A percentile compares a stretch with the other conserved stretches of the same genome.
These are phyloP conservation scores for Cyclocybe aegerita DNA, from an alignment of 768 basidiomycete species.

Conservation along the genomic window DNA sequence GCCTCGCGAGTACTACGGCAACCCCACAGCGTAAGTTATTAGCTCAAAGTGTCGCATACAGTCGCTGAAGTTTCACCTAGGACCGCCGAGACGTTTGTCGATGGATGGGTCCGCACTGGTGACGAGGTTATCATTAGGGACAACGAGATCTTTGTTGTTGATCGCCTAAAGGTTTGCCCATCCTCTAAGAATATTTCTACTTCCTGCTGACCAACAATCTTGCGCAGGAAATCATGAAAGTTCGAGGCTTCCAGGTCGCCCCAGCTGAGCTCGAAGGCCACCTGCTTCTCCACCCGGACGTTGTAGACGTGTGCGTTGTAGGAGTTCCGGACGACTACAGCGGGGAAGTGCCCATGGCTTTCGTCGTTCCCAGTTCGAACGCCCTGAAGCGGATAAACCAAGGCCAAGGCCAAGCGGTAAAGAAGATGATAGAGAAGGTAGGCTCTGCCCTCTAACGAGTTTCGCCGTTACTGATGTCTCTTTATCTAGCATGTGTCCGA, in stretches of 20 bases:
- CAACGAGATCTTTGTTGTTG: constrained; percentile 66
- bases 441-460: neutral
- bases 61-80: constrained; percentile 26
- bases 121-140: constrained; percentile 70
- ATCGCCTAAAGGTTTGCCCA: constrained; percentile 63
- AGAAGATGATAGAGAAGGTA: constrained; percentile 57
- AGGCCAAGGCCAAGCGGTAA: constrained; percentile 35
- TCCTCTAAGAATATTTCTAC: neutral
- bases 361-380: constrained; percentile 51
- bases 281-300: constrained; percentile 58
- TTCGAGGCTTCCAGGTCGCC: constrained; percentile 58
- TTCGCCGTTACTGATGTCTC: neutral
- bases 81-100: constrained; percentile 61
- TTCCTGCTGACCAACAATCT: neutral
- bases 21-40: constrained; percentile 54
- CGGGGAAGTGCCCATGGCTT: constrained; percentile 75
- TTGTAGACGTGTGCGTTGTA: constrained; percentile 64
- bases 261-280: constrained; percentile 70
- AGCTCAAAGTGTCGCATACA: no score
- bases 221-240: constrained; percentile 68
- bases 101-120: constrained; percentile 69
- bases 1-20: constrained; percentile 57
- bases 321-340: constrained; percentile 71
- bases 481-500: constrained; percentile 52
- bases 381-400: constrained; percentile 34